Base-by-base conservation (phyloP, 2,329 filamentous ascomycete species). In the Nemania sp. region DNA sequence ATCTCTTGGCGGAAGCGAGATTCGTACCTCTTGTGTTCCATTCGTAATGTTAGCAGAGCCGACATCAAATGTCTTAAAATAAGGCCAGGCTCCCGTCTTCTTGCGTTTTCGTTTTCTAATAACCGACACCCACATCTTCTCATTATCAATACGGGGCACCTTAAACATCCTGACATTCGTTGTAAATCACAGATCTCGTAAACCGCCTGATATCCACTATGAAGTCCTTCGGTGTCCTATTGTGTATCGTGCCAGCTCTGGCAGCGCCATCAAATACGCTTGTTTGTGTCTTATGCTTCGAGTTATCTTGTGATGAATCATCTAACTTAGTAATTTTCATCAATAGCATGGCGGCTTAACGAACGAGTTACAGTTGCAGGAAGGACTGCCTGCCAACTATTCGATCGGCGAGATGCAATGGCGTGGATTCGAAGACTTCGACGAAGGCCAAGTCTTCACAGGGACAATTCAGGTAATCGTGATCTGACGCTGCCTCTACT, bases 371-470 rank as follows among this genome's bases (percentile, higher is more conserved):
- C 6, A n/a, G 9, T 28, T 34, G 19, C 30, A n/a, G 6, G 31
- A 12, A 6, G 30, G 26, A 5, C 2, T 40, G 9, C 48, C 31
- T 0, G 24, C 5, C 15, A 28, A 34, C 23, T 48, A 51, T 17
- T 26, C 37, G 14, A 6, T 48, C 22, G 26, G 24, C 8, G 30
- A 55, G 5, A 40, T 55, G 14, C n/a, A 51, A 17, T 55, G 52
- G 52, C 39, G 47, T 15, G 48, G 52, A 26, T 51, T 55, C 23
- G 30, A 46, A 5, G 48, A 44, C 20, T 55, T 55, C 26, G 23
- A 39, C 30, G 6, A 43, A 19, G 43, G 31, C 17, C 34, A 40
- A 15, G 52, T 48, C 15, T 55, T 55, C 43, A 55, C 28, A 6
- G 52, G 52, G 12, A 47, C 52, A 20, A 51, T 55, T 7, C 15